Conservation (phyloP, 75 land plant species). For the Sequoiadendron giganteum region DNA sequence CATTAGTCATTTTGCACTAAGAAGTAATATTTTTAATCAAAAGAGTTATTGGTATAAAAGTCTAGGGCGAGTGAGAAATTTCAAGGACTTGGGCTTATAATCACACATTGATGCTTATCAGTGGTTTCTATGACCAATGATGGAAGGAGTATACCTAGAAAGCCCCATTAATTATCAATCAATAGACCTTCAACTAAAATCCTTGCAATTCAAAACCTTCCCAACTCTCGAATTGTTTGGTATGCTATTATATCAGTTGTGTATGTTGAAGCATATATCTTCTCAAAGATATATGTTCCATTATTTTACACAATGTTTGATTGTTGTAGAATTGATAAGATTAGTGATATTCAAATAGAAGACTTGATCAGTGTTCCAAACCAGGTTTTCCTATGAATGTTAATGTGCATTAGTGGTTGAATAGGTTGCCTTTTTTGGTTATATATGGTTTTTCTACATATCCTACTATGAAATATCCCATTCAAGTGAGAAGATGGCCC, state of each 20-base stretch:
- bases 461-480: neutral
- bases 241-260: neutral
- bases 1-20: neutral
- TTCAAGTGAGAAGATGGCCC: neutral
- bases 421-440: neutral
- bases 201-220: neutral
- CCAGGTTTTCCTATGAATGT: neutral
- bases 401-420: neutral
- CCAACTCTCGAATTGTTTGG: neutral
- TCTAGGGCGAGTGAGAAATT: neutral
- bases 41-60: neutral
- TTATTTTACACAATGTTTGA: neutral
- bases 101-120: neutral
- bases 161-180: neutral
- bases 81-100: neutral
- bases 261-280: neutral
- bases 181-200: neutral
- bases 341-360: neutral
- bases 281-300: neutral
- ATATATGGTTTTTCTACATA: neutral
- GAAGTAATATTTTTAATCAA: neutral
- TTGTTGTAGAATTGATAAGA: neutral
- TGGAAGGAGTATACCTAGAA: neutral
- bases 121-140: neutral
- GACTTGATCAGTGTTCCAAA: neutral